Conservation (phyloP, 192 early-diverging fungal genomes). For the Coemansia sp. region DNA sequence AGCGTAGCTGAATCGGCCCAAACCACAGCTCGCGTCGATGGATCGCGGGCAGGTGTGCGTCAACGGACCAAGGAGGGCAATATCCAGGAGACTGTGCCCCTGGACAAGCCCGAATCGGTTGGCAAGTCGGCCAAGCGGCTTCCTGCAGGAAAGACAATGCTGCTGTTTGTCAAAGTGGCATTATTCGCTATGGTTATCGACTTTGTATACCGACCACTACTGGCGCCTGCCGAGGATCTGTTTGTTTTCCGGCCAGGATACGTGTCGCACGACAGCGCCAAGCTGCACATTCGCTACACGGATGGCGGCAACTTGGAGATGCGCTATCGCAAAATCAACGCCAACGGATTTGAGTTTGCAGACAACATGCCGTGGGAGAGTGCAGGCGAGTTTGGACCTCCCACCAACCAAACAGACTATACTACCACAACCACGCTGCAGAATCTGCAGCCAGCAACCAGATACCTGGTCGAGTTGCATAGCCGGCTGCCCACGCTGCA, state of each 20-base stretch:
- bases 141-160: constrained; percentile 7
- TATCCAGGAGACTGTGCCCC: too few species aligned
- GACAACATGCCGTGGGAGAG: constrained; percentile 35
- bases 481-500: constrained; percentile 26
- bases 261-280: constrained; percentile 44
- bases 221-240: constrained; percentile 29
- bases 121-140: not conserved
- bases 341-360: not conserved
- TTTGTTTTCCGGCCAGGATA: constrained; percentile 40
- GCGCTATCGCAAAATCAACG: constrained; percentile 19
- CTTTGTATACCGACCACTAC: constrained; percentile 49
- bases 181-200: constrained; percentile 48
- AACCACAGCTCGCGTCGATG: too few species aligned
- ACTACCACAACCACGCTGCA: constrained; percentile 21
- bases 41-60: too few species aligned
- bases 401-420: constrained; percentile 25
- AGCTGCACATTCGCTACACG: constrained; percentile 38
- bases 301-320: constrained; percentile 37
- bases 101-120: not conserved
- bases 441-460: constrained; percentile 36
- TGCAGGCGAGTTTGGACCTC: constrained; percentile 22
- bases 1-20: too few species aligned
- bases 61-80: too few species aligned
- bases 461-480: constrained; percentile 40
- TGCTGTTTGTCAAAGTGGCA: constrained; percentile 28